phyloP scores from a whole-genome alignment of 2,329 filamentous ascomycete species.

The Exophiala xenobiotica region DNA sequence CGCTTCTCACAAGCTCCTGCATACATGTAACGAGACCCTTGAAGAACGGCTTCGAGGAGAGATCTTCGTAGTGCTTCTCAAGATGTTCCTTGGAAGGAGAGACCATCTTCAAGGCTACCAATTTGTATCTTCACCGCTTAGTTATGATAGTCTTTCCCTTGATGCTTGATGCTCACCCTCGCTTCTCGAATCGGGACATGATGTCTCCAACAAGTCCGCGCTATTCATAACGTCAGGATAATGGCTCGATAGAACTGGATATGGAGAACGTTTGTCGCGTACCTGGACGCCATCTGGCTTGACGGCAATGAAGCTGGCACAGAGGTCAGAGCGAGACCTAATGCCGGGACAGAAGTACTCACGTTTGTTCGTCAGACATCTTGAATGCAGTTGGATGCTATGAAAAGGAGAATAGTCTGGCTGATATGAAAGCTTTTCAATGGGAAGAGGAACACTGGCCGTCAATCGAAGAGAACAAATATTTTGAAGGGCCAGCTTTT shows the following conservation, averaged over 20 bases:
- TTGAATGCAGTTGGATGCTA: constrained; percentile 43
- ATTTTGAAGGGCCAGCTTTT: constrained; percentile 18
- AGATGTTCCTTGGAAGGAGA: constrained; percentile 90
- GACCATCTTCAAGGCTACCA: constrained; percentile 94
- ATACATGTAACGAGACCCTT: constrained; percentile 85
- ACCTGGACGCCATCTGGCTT: constrained; percentile 99
- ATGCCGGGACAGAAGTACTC: constrained; percentile 42
- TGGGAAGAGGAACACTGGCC: constrained; percentile 27
- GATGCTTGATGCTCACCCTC: constrained; percentile 51
- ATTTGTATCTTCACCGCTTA: constrained; percentile 74
- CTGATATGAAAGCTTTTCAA: constrained; percentile 5
- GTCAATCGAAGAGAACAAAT: constrained; percentile 29
- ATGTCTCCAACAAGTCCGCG: constrained; percentile 97
- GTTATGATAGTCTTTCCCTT: constrained; percentile 4
- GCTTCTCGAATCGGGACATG: constrained; percentile 96
- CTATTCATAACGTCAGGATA: constrained; percentile 48
- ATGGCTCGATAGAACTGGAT: background rate
- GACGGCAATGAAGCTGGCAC: constrained; percentile 93
- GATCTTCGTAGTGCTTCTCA: constrained; percentile 95
- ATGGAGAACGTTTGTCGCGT: constrained; percentile 37
- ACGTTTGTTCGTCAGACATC: constrained; percentile 88
- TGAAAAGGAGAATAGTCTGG: too few species aligned
- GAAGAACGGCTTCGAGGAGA: constrained; percentile 96
- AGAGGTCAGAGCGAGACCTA: constrained; percentile 33
- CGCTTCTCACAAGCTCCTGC: constrained; percentile 8